Evolutionary conservation across 2,329 filamentous ascomycete species (phyloP).

Genomic region (Colletotrichum lindemuthianum): DNA sequence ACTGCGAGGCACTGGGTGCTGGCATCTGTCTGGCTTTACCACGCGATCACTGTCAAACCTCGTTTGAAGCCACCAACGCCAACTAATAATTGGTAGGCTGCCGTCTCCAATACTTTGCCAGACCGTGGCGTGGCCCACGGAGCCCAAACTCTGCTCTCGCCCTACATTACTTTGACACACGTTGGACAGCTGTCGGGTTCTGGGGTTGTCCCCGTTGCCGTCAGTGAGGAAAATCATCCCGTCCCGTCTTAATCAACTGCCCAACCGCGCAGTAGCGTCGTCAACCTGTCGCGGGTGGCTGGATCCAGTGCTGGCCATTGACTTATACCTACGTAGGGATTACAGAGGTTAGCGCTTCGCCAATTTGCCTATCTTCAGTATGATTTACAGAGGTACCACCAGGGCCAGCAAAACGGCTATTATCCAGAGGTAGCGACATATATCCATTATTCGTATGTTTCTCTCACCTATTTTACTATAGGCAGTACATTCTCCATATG

Average conservation of each 20-base stretch:
- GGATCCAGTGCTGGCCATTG: background rate
- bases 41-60: background rate
- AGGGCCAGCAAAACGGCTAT: too few species aligned
- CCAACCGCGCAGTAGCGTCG: background rate
- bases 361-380: too few species aligned
- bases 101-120: slow-evolving; percentile 8
- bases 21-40: slow-evolving; percentile 5
- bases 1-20: too few species aligned
- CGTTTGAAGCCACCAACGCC: slow-evolving; percentile 1
- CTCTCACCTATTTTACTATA: too few species aligned
- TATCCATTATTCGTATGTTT: too few species aligned
- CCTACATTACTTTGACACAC: slow-evolving; percentile 29
- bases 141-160: slow-evolving; percentile 27
- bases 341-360: too few species aligned
- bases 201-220: slow-evolving; percentile 13
- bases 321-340: too few species aligned
- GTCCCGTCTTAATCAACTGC: background rate
- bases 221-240: slow-evolving; percentile 2
- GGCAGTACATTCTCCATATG: too few species aligned
- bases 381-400: too few species aligned
- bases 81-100: background rate
- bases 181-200: slow-evolving; percentile 13
- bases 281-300: slow-evolving; percentile 4
- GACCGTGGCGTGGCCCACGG: slow-evolving; percentile 13
- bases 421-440: too few species aligned